Evolutionary conservation across 495 filamentous ascomycete genomes (phyloP).

Genomic region (Penicillium macrosclerotiorum): DNA sequence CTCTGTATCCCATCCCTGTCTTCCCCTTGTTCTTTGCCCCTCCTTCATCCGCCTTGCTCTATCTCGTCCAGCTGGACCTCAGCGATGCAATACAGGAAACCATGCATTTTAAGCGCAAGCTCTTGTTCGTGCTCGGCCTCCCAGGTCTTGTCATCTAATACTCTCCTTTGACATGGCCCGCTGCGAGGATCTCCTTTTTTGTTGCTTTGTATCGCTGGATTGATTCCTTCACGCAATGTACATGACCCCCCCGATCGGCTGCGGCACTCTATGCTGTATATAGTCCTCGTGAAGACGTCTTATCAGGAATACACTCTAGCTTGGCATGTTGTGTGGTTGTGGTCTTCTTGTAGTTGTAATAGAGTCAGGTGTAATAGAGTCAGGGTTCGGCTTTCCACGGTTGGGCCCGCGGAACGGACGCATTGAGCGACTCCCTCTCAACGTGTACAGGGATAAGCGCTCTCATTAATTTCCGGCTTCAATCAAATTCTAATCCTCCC

Average conservation of each 20-base stretch:
- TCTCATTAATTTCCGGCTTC: no score
- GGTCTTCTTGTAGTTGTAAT: background rate
- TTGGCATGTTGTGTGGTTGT: constrained; percentile 5
- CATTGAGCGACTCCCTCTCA: no score
- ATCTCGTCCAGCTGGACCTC: constrained; percentile 7
- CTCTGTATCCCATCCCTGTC: constrained; percentile 24
- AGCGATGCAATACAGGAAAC: constrained; percentile 6
- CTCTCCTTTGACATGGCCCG: constrained; percentile 1
- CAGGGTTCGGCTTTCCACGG: no score
- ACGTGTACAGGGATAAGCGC: no score
- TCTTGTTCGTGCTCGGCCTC: constrained; percentile 19
- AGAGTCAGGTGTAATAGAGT: background rate
- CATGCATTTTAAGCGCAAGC: constrained; percentile 24
- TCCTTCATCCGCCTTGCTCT: constrained; percentile 20
- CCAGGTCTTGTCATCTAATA: constrained; percentile 23
- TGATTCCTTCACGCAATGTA: constrained; percentile 31
- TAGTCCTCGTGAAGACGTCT: constrained; percentile 23
- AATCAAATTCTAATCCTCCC: background rate
- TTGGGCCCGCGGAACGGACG: no score
- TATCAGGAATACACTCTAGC: constrained; percentile 15
- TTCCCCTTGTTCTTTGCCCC: constrained; percentile 17
- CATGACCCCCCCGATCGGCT: constrained; percentile 24
- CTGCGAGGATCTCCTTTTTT: background rate
- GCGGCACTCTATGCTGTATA: constrained; percentile 37
- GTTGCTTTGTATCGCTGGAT: constrained; percentile 11